phyloP scores from a whole-genome alignment of 2,329 filamentous ascomycete species.

The Fusarium heterosporum region DNA sequence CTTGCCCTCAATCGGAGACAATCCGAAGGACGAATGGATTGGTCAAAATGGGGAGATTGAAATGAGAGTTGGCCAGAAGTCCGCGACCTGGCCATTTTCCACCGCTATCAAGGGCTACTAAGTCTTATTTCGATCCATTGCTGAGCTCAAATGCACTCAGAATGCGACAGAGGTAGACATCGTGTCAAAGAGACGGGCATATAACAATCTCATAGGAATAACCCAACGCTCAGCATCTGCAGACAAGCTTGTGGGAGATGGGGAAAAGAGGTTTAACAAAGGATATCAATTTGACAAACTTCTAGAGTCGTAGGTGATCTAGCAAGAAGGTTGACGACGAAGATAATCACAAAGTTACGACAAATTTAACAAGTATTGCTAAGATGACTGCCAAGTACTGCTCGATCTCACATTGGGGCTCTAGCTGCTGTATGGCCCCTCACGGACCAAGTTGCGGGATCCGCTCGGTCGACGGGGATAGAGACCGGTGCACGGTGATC shows the following conservation, averaged over 20 bases:
- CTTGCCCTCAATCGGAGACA: background rate
- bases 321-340: background rate
- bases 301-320: too few relatives aligned
- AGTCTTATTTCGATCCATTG: background rate
- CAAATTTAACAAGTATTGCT: background rate
- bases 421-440: background rate
- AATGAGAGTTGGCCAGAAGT: background rate
- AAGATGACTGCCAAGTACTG: background rate
- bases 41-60: background rate
- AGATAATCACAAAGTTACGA: background rate
- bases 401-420: background rate
- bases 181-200: background rate
- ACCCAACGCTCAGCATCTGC: too few relatives aligned
- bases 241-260: too few relatives aligned
- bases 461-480: conserved; percentile 44
- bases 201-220: too few relatives aligned
- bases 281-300: too few relatives aligned
- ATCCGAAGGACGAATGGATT: conserved; percentile 15
- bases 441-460: conserved; percentile 8
- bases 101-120: background rate
- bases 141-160: background rate
- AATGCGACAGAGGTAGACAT: background rate
- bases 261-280: too few relatives aligned
- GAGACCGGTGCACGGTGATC: conserved; percentile 28
- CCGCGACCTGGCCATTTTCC: background rate